phyloP scores from a whole-genome alignment of 345 rosid genomes.

The Ailanthus altissimus region DNA sequence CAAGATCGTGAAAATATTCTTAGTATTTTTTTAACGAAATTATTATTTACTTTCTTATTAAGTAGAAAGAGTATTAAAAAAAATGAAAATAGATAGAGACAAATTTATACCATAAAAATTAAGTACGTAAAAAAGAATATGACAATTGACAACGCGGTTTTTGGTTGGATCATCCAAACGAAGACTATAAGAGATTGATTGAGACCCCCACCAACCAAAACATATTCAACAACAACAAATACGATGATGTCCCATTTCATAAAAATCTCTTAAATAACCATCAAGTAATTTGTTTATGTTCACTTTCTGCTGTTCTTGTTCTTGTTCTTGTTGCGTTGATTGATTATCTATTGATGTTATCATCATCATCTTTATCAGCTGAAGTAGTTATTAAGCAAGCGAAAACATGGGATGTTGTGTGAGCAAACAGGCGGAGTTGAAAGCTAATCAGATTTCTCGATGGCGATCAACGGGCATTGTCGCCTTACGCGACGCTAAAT shows the following conservation, averaged over 20 bases:
- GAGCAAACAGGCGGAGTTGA: constrained; percentile 70
- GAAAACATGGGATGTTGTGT: constrained; percentile 72
- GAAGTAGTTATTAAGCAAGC: constrained; percentile 1
- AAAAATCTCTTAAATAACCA: background rate
- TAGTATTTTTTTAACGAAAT: too few species aligned
- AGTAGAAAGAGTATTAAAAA: too few species aligned
- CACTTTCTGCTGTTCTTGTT: background rate
- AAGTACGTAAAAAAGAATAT: too few species aligned
- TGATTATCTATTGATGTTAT: background rate
- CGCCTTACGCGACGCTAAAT: constrained; percentile 84
- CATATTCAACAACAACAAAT: background rate
- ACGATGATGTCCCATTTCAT: background rate
- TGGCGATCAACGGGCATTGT: constrained; percentile 99
- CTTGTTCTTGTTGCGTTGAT: background rate
- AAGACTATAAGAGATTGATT: background rate
- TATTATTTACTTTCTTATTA: too few species aligned
- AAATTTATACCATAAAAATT: too few species aligned
- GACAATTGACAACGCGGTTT: background rate
- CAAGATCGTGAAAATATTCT: too few species aligned
- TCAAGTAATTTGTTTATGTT: background rate
- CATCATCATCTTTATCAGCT: constrained; percentile 7
- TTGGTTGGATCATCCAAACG: background rate
- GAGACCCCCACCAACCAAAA: background rate
- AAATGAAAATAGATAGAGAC: too few species aligned
- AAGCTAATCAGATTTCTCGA: constrained; percentile 63